Base-by-base conservation (phyloP, 1,284 basidiomycete genomes). In the Ceratobasidium sp. region DNA sequence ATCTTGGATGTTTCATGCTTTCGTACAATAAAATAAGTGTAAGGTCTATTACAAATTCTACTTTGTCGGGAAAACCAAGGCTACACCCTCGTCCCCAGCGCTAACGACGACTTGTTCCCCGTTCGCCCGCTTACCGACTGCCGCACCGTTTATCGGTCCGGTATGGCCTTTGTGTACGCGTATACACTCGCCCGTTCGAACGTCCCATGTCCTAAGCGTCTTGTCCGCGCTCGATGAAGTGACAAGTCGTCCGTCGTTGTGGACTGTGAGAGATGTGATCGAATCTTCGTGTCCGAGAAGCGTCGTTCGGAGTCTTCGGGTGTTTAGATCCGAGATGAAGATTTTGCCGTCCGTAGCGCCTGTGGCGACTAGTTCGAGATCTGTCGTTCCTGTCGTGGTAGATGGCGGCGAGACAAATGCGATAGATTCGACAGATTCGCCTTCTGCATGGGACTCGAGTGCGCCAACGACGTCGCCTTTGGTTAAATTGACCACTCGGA, bases 341-440 rank as follows among this genome's bases (percentile, higher is more conserved):
- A 93, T 94, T 84, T 95, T 97, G 0, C 97, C 97, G 84, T 99
- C 98, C 10, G 97, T 99, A 1, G 91, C 96, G 9, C 94, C 97
- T 0, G 95, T 97, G 0, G 97, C 91, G 40, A 94, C 94, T 18
- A 95, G 90, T 44, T 93, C 90, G 78, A 88, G 87, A 6, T 89
- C 92, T 64, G 89, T 89, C 72, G 60, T 85, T 80, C 46, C 83
- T 64, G 84, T 88, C 13, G 85, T 89, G 56, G 66, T 58, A 23
- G 55, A 39, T 3, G 69, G 39, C 1, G 70, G 56, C 10, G 53
- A 72, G 63, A 97, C 89, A 83, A 98, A 99, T 73, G 90, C 90
- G 49, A 98, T 90, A 0, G 93, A 92, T 86, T 99, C 98, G 46
- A 99, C 91, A 81, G 94, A 96, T 83, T 98, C 96, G 58, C 92